Conservation (phyloP, 106 monocot genomes). For the Platanthera zijinensis region DNA sequence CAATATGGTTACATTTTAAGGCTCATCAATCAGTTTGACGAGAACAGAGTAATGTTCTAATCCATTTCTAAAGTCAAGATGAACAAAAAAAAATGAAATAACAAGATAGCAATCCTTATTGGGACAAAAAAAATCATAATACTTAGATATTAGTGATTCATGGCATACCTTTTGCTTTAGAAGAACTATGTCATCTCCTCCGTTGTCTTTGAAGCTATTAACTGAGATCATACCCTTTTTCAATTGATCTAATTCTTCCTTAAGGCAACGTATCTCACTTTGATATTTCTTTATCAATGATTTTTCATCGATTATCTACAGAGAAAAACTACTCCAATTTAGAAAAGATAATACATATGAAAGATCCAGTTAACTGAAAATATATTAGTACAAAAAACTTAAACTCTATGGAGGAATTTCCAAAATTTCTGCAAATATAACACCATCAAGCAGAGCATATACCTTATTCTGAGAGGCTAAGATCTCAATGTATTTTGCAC, state of each 20-base stretch:
- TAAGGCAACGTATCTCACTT: constrained; percentile 73
- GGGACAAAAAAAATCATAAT: not conserved
- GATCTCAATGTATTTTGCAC: constrained; percentile 80
- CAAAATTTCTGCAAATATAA: not conserved
- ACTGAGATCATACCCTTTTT: constrained; percentile 61
- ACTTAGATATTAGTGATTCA: not conserved
- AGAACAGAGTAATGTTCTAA: not conserved
- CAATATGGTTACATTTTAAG: not conserved
- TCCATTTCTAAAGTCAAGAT: not conserved
- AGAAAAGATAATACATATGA: not conserved
- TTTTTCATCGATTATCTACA: constrained; percentile 91
- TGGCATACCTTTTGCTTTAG: constrained; percentile 72
- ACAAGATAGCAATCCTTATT: not conserved
- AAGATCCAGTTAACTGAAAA: not conserved
- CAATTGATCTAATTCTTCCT: constrained; percentile 72
- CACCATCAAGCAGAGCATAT: not conserved
- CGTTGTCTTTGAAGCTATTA: constrained; percentile 44
- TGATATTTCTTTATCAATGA: constrained; percentile 95
- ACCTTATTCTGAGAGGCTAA: constrained; percentile 95
- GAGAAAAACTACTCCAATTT: not conserved
- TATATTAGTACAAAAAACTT: not conserved
- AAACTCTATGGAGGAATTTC: not conserved
- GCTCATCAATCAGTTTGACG: not conserved
- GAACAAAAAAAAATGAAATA: not conserved
- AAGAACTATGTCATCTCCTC: constrained; percentile 69